Conservation (phyloP, 768 basidiomycete genomes). For the Amanita brunnescens region DNA sequence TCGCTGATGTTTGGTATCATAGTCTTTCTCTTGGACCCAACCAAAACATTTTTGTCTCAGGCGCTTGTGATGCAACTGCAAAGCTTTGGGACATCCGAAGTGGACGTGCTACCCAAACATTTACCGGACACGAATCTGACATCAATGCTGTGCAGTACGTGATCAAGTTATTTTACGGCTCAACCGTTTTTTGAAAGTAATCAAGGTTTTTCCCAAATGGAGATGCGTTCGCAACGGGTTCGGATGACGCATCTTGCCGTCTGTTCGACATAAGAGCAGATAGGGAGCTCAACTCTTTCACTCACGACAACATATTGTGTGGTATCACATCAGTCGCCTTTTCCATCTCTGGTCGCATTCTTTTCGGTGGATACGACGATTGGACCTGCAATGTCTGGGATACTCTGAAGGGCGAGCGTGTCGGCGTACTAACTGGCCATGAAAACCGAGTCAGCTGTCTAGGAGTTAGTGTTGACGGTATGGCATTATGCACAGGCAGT, state of each 20-base stretch:
- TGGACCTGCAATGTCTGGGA: slow-evolving; percentile 99
- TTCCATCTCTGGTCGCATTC: slow-evolving; percentile 92
- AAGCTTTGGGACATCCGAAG: slow-evolving; percentile 99
- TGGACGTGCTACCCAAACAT: slow-evolving; percentile 96
- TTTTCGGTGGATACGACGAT: slow-evolving; percentile 98
- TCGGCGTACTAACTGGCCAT: slow-evolving; percentile 94
- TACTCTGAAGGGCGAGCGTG: slow-evolving; percentile 95
- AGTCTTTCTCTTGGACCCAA: slow-evolving; percentile 93
- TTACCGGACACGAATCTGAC: slow-evolving; percentile 97
- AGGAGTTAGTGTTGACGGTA: slow-evolving; percentile 92
- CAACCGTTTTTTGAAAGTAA: slow-evolving; percentile 10
- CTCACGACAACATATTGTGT: slow-evolving; percentile 97
- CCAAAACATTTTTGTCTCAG: slow-evolving; percentile 94
- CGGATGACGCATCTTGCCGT: slow-evolving; percentile 97
- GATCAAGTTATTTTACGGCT: slow-evolving; percentile 8
- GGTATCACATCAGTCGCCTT: slow-evolving; percentile 99
- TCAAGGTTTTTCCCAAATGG: slow-evolving; percentile 97
- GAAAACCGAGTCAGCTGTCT: slow-evolving; percentile 97
- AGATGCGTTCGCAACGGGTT: slow-evolving; percentile 97
- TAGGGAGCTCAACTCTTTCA: slow-evolving; percentile 93
- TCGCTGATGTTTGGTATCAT: slow-evolving; percentile 7
- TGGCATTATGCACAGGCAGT: slow-evolving; percentile 97
- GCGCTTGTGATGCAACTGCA: slow-evolving; percentile 96
- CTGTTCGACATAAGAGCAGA: slow-evolving; percentile 97
- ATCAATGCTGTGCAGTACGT: slow-evolving; percentile 98